Evolutionary conservation across 192 early-diverging fungal species (phyloP).

Genomic region (Backusella mclennaniae): DNA sequence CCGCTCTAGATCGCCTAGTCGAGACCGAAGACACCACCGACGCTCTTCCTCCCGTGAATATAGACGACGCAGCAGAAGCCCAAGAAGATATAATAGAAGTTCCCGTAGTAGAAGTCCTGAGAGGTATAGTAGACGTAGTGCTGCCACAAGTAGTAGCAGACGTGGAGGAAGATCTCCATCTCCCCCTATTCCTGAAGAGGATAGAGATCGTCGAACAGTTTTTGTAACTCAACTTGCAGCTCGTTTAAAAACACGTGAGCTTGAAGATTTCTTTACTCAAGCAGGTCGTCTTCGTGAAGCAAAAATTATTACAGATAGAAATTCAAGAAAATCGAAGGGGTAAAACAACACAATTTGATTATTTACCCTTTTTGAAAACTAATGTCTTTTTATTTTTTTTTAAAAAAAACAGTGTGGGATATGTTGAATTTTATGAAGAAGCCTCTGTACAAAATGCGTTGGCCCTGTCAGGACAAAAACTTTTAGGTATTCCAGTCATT

Average conservation of each 20-base stretch:
- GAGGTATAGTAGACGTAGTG: neutral
- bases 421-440: constrained; percentile 94
- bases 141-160: constrained; percentile 15
- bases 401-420: constrained; percentile 75
- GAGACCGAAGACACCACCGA: constrained; percentile 34
- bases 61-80: constrained; percentile 44
- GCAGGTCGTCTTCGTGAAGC: constrained; percentile 88
- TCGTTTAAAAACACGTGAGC: constrained; percentile 70
- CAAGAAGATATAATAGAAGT: constrained; percentile 36
- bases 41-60: constrained; percentile 19
- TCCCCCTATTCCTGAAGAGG: constrained; percentile 66
- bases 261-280: constrained; percentile 82
- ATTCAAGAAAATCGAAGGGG: constrained; percentile 85
- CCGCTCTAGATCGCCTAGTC: constrained; percentile 38
- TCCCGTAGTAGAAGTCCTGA: constrained; percentile 16
- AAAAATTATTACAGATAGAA: constrained; percentile 81
- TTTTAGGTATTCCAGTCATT: constrained; percentile 92
- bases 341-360: constrained; percentile 26
- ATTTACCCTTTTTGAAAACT: neutral
- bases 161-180: constrained; percentile 59
- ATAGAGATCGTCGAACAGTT: constrained; percentile 90
- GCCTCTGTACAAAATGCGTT: constrained; percentile 82
- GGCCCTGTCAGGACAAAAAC: constrained; percentile 77
- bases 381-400: neutral
- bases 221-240: constrained; percentile 94